Base-by-base conservation (phyloP, 1,139 yeast genomes). In the Sugiyamaella castrensis region DNA sequence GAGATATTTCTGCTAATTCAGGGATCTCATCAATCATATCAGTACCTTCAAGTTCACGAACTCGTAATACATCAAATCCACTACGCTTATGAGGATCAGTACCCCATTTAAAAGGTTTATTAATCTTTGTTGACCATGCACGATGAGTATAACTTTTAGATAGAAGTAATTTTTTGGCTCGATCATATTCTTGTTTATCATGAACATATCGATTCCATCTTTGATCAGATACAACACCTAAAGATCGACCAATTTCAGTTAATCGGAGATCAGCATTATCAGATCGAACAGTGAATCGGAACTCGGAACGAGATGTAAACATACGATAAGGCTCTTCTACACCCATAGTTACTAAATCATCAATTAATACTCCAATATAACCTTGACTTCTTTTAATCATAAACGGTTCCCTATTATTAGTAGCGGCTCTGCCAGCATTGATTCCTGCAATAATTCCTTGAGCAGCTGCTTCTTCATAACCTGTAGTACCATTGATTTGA, bases 391-490 rank as follows among this genome's bases (percentile, higher is more conserved):
- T 73, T 13, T 80, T 75, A 15, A 94, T 61, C 31, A 73, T 71
- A 53, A 92, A 68, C 1, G 81, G 77, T 0, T 66, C 61, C n/a
- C 33, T 34, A 12, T 33, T 28, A 44, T 65, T 60, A 16, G 67
- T 60, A 26, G 83, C 71, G 0, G 69, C 47, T n/a, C 70, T 53
- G 0, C 91, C 92, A 0, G 98, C 98, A 65, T 94, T 94, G 35
- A 91, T 84, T 6, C 99, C 99, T 1, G 99, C 98, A 43, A 94
- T 71, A 50, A 91, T 77, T 1, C 99, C 99, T 64, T 92, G 98
- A 0, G 98, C 84, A 1, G 97, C 96, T 0, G 99, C 99, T 65
- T 94, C 99, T 69, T 94, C 99, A 61, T 94, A 94, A 0, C 99
- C 99, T 0, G 99, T 94, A 1, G 99, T 94, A 39, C 99, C 99